A percentile compares a stretch with the other conserved stretches of the same genome.
These are phyloP conservation scores for Cryphonectria radicalis DNA, from an alignment of 2,329 filamentous ascomycete genomes.

Conservation along the genomic window DNA sequence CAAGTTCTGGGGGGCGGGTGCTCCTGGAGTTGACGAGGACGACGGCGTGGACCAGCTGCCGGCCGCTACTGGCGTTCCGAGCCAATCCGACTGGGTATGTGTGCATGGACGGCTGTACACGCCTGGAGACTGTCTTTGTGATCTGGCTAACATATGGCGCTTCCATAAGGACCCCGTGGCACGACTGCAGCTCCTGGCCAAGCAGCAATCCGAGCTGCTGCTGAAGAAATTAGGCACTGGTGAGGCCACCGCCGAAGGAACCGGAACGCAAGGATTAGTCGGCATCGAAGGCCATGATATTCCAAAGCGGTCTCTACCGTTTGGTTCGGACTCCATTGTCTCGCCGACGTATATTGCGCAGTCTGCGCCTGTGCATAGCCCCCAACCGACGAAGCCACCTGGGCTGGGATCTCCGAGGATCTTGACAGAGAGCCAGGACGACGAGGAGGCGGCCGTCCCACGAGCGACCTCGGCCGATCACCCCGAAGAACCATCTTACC, in stretches of 20 bases:
- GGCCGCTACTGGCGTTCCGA: constrained; percentile 79
- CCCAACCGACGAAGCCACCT: constrained; percentile 39
- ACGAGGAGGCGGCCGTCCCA: constrained; percentile 28
- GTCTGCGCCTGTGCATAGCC: constrained; percentile 44
- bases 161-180: constrained; percentile 68
- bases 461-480: constrained; percentile 23
- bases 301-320: constrained; percentile 55
- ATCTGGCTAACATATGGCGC: constrained; percentile 57
- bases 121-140: constrained; percentile 58
- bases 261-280: constrained; percentile 8
- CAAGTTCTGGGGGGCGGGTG: constrained; percentile 66
- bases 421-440: constrained; percentile 27
- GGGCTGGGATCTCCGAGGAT: constrained; percentile 34
- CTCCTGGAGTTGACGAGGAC: constrained; percentile 51
- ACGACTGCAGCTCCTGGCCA: constrained; percentile 71
- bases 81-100: constrained; percentile 95
- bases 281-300: constrained; percentile 40
- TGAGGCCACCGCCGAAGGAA: constrained; percentile 32
- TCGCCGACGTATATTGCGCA: constrained; percentile 52
- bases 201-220: constrained; percentile 67
- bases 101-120: constrained; percentile 57
- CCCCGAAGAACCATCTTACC: constrained; percentile 48
- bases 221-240: constrained; percentile 54
- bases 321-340: constrained; percentile 53
- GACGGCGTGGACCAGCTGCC: constrained; percentile 66